phyloP scores from a whole-genome alignment of 2,329 filamentous ascomycete genomes.

The Clonostachys sp. region DNA sequence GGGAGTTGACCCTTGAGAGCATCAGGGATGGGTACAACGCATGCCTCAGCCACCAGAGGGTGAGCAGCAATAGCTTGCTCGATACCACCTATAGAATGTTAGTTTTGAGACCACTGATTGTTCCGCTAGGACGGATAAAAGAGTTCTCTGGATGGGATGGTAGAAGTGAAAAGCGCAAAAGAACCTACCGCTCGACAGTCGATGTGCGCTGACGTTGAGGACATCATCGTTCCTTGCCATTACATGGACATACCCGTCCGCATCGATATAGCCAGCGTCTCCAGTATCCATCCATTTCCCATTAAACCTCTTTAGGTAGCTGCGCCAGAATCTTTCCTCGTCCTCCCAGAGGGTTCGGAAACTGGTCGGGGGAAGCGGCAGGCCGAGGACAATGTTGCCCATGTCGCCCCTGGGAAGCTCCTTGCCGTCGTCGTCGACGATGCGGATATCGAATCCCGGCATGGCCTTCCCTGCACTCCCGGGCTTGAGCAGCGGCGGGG shows the following conservation, averaged over 20 bases:
- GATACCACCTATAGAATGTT: constrained; percentile 59
- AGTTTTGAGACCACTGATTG: neutral
- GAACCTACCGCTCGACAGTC: constrained; percentile 73
- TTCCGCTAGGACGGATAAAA: neutral
- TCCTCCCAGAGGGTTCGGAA: constrained; percentile 86
- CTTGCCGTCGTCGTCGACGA: constrained; percentile 76
- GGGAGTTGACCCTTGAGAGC: constrained; percentile 84
- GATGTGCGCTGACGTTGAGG: constrained; percentile 92
- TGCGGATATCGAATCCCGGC: constrained; percentile 83
- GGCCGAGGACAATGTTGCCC: constrained; percentile 85
- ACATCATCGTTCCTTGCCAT: constrained; percentile 75
- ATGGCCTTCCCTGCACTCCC: constrained; percentile 88
- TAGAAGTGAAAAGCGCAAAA: neutral
- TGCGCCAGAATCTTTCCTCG: constrained; percentile 77
- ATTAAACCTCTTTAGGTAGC: constrained; percentile 77
- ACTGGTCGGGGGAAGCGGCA: constrained; percentile 80
- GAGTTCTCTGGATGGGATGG: neutral
- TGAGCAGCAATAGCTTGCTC: constrained; percentile 88
- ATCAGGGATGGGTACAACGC: constrained; percentile 83
- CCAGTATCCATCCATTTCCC: constrained; percentile 88
- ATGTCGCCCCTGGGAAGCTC: constrained; percentile 69
- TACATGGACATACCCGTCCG: constrained; percentile 62
- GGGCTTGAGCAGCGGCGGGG: constrained; percentile 61
- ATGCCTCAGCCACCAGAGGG: constrained; percentile 74
- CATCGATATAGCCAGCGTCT: constrained; percentile 82